These are phyloP conservation scores for Puccinia novopanici DNA, from an alignment of 1,284 basidiomycete species.

Conservation along the genomic window DNA sequence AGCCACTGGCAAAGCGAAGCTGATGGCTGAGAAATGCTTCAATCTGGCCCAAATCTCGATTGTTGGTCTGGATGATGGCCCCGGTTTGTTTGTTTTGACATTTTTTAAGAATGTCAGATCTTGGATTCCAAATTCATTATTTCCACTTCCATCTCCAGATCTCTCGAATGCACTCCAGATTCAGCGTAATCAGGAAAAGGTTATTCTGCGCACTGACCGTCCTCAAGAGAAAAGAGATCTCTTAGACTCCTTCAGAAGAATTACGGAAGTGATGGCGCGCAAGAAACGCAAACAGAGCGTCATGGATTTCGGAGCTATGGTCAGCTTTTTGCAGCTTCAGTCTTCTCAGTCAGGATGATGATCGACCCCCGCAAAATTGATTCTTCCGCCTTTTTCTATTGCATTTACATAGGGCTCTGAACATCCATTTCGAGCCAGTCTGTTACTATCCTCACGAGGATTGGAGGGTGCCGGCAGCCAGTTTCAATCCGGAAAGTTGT, in stretches of 20 bases:
- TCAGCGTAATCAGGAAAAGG: constrained; percentile 85
- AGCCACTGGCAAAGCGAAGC: constrained; percentile 65
- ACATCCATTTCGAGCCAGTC: neutral
- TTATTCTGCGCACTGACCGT: constrained; percentile 84
- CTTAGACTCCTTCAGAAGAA: constrained; percentile 80
- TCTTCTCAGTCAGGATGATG: constrained; percentile 59
- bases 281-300: constrained; percentile 88
- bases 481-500: constrained; percentile 14
- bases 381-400: neutral
- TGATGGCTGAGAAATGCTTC: constrained; percentile 92
- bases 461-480: constrained; percentile 17
- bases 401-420: constrained; percentile 13
- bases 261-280: constrained; percentile 83
- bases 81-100: constrained; percentile 56
- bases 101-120: neutral
- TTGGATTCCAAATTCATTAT: neutral
- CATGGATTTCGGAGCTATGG: constrained; percentile 73
- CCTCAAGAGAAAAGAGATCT: constrained; percentile 81
- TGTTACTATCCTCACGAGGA: neutral
- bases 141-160: constrained; percentile 60
- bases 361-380: neutral
- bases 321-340: constrained; percentile 66
- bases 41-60: constrained; percentile 87
- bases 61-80: constrained; percentile 89
- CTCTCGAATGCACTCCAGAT: constrained; percentile 96